Percentiles rank a stretch among this genome's conserved stretches.
These are phyloP conservation scores for Colletotrichum navitas DNA, from an alignment of 2,329 filamentous ascomycete genomes.

Conservation along the genomic window DNA sequence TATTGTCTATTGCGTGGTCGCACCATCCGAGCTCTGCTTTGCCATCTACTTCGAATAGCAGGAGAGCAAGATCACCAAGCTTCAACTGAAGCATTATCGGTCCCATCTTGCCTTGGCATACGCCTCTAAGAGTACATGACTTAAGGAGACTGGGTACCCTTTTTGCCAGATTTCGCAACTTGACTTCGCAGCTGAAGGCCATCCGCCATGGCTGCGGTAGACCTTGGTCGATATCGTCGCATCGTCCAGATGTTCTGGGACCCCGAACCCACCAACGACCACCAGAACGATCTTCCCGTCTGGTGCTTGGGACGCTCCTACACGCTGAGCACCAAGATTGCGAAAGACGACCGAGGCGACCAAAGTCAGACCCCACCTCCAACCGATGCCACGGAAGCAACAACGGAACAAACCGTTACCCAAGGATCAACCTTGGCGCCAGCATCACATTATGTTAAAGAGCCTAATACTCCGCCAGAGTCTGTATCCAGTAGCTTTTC, in stretches of 20 bases:
- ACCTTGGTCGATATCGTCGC: slow-evolving; percentile 81
- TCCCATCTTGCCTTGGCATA: background rate
- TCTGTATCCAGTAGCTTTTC: slow-evolving; percentile 65
- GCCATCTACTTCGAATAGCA: background rate
- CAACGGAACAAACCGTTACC: slow-evolving; percentile 33
- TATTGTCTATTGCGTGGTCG: background rate
- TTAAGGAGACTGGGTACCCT: background rate
- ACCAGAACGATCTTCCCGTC: slow-evolving; percentile 74
- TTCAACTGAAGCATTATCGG: background rate
- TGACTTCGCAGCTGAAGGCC: slow-evolving; percentile 46
- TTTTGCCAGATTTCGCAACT: background rate
- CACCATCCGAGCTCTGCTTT: too few relatives aligned
- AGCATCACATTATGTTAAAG: slow-evolving; percentile 43
- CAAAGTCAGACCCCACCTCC: slow-evolving; percentile 41
- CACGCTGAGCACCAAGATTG: slow-evolving; percentile 53
- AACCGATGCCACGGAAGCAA: slow-evolving; percentile 6
- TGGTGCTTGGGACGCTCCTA: slow-evolving; percentile 82
- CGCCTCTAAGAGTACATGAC: background rate
- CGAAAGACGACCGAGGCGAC: slow-evolving; percentile 34
- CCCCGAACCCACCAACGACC: slow-evolving; percentile 86
- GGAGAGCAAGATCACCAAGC: background rate
- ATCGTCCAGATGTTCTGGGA: slow-evolving; percentile 95
- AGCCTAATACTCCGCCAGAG: slow-evolving; percentile 61
- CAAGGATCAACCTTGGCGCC: slow-evolving; percentile 38
- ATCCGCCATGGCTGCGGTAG: slow-evolving; percentile 67